These are phyloP conservation scores for Tieghemostelium lacteum DNA, from an alignment of 78 protist genomes.

Conservation along the genomic window DNA sequence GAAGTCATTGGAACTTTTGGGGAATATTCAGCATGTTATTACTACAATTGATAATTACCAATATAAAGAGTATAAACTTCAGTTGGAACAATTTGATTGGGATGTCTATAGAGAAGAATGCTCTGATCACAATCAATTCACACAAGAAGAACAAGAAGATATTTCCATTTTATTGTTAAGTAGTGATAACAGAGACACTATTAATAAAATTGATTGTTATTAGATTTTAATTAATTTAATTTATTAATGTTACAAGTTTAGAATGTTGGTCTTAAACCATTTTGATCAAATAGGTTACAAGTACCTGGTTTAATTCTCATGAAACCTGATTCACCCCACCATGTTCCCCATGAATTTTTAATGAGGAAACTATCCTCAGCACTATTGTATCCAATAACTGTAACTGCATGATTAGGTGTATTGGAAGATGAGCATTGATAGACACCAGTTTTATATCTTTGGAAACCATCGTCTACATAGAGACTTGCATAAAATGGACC, in stretches of 20 bases:
- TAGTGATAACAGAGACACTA: not conserved
- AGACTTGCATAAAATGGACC: constrained; percentile 40
- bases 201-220: constrained; percentile 30
- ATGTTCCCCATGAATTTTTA: constrained; percentile 7
- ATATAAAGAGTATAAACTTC: not conserved
- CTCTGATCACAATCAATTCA: not conserved
- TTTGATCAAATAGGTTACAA: not conserved
- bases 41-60: not conserved
- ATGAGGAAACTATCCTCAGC: not conserved
- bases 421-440: not conserved
- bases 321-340: constrained; percentile 6
- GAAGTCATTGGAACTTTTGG: not conserved
- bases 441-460: not conserved
- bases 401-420: constrained; percentile 19
- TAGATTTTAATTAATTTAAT: not conserved
- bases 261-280: not conserved
- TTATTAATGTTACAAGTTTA: not conserved
- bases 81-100: no score
- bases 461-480: constrained; percentile 1
- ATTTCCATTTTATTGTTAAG: not conserved
- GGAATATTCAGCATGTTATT: no score
- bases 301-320: not conserved
- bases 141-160: not conserved
- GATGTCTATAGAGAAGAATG: no score
- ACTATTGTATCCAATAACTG: constrained; percentile 6